Evolutionary conservation across 805 yeast genomes (phyloP).

Genomic region (Hanseniaspora lachancei): DNA sequence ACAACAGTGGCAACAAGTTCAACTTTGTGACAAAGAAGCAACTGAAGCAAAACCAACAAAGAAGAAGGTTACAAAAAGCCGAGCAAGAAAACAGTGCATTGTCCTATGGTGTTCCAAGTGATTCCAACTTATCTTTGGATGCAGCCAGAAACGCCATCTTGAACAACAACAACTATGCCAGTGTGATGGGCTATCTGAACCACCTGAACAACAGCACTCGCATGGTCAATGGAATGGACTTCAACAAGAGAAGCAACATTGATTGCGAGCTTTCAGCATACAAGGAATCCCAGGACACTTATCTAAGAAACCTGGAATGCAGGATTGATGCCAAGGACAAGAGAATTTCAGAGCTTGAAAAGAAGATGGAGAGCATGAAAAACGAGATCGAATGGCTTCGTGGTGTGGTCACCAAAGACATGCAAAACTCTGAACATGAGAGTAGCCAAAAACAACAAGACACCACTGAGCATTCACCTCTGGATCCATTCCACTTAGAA

Average conservation of each 20-base stretch:
- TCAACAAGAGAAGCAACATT: neutral
- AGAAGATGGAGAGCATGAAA: conserved; percentile 1
- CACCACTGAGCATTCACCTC: neutral
- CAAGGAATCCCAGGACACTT: neutral
- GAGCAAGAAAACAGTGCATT: neutral
- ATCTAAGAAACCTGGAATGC: neutral
- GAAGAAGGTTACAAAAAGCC: neutral
- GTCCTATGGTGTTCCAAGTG: neutral
- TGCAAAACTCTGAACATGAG: neutral
- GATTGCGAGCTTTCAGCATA: neutral
- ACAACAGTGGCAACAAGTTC: neutral
- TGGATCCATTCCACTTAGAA: neutral
- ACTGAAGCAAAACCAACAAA: neutral
- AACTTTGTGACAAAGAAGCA: conserved; percentile 10
- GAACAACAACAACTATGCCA: conserved; percentile 7
- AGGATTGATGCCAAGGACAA: conserved; percentile 1
- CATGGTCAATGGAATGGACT: neutral
- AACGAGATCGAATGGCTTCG: conserved; percentile 7
- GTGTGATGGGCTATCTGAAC: conserved; percentile 10
- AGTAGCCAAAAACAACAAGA: neutral
- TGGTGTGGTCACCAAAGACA: neutral
- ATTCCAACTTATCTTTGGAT: neutral
- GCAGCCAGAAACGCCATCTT: neutral
- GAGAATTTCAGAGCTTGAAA: neutral
- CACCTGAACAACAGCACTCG: conserved; percentile 1